phyloP scores from a whole-genome alignment of 345 rosid species.

The Lagerstroemia speciosa region DNA sequence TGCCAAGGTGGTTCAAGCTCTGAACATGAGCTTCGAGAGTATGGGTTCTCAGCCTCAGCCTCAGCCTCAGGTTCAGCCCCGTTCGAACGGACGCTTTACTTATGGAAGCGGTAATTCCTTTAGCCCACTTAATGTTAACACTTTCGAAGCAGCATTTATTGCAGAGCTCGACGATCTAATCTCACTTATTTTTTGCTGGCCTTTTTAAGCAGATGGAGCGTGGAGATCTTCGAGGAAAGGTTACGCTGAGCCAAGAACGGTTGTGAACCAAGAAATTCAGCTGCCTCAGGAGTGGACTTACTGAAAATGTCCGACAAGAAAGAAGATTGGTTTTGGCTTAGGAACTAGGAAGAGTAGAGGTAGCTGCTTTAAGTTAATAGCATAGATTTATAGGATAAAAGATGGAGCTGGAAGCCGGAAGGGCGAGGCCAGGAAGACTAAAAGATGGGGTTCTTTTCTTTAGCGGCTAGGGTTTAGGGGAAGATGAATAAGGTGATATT shows the following conservation, averaged over 20 bases:
- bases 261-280: slow-evolving; percentile 16
- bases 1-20: slow-evolving; percentile 64
- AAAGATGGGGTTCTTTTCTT: not conserved
- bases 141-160: not conserved
- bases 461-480: not conserved
- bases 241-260: slow-evolving; percentile 6
- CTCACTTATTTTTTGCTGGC: too few relatives aligned
- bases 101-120: slow-evolving; percentile 9
- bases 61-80: slow-evolving; percentile 12
- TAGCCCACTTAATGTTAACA: not conserved
- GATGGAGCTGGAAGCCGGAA: too few relatives aligned
- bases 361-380: not conserved
- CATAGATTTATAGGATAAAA: not conserved
- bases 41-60: slow-evolving; percentile 22
- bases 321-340: not conserved
- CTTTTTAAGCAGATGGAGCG: slow-evolving; percentile 12
- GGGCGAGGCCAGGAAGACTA: not conserved
- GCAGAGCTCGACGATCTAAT: not conserved
- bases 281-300: slow-evolving; percentile 72
- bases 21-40: slow-evolving; percentile 37
- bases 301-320: slow-evolving; percentile 13
- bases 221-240: slow-evolving; percentile 10
- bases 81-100: slow-evolving; percentile 10
- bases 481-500: not conserved
- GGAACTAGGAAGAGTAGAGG: not conserved